Evolutionary conservation across 495 filamentous ascomycete species (phyloP), one percentile per base, ranked within the genome.

Genomic region (Aspergillus diversus): DNA sequence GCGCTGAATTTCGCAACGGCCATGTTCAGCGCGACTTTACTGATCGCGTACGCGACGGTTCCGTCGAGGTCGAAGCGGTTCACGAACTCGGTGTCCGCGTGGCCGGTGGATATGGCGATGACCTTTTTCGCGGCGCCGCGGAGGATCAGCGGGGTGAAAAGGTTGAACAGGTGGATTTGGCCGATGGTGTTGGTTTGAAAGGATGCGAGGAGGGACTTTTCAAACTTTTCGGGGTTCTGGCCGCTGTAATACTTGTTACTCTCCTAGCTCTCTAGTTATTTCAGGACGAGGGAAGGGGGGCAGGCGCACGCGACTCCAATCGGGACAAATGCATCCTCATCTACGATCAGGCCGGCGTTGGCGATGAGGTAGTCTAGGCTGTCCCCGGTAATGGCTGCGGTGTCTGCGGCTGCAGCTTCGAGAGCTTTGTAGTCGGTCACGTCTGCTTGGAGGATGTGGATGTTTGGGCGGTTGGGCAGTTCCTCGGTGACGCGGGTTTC

Each of bases 51-150:
- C 15, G 70, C 35, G 13, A 71, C 48, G 15, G 33, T 54, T 7
- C 59, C 17, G 1, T 71, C 66, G 33, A 81, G 46, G 5, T 71
- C 66, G 35, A 54, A 70, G 5, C 73, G 66, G 17, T 73, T 67
- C 50, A 73, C 73, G 5, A 81, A 49, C 52, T 85, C 80, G 16
- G 83, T 32, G 60, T 84, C 84, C 0, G 73, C 83, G 31, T 72
- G 32, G 33, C 82, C 85, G 11, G 66, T 77, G 9, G 83, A 81
- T 33, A 88, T 80, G 32, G 78, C 56, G 57, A 88, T 76, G 55
- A 86, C 76, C 61, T 89, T 89, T 69, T 86, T 87, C 32, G 32
- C 64, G 11, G 69, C 65, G 33, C 83, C 82, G n/a, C 75, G 72
- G 4, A 71, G 67, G 63, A 87, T 74, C 0, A 87, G 74, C 5